Evolutionary conservation across 169 alveolate genomes (phyloP).

Genomic region (Besnoitia besnoiti): DNA sequence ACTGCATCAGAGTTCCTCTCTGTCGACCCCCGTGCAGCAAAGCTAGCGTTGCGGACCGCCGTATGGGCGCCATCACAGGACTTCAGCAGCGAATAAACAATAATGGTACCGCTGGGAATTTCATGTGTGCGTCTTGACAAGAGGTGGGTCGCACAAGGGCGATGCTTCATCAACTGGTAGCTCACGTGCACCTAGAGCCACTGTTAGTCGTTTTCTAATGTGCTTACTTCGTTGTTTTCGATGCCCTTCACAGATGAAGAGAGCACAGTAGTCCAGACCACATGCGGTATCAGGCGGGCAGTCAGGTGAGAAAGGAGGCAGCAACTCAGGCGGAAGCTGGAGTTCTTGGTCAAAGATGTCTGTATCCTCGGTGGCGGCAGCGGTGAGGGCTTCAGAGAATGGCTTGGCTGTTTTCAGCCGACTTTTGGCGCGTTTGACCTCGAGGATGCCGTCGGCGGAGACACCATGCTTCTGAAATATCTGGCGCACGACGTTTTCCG

Average conservation of each 20-base stretch:
- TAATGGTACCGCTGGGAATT: no score
- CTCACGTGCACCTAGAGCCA: no score
- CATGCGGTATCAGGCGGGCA: slow-evolving; percentile 33
- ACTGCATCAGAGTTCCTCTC: no score
- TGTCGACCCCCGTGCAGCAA: no score
- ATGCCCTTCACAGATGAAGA: neutral
- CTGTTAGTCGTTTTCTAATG: neutral
- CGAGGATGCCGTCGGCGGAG: slow-evolving; percentile 20
- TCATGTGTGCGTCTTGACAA: no score
- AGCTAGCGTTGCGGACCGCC: no score
- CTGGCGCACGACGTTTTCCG: neutral
- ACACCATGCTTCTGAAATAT: slow-evolving; percentile 25
- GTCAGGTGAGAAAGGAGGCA: neutral
- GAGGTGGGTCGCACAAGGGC: no score
- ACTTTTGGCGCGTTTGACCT: neutral
- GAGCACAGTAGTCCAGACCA: slow-evolving; percentile 16
- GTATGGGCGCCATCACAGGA: no score
- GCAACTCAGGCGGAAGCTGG: slow-evolving; percentile 14
- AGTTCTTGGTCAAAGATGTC: slow-evolving; percentile 3
- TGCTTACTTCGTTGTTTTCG: neutral
- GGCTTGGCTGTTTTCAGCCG: neutral
- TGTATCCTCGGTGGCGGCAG: neutral
- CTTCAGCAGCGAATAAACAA: no score
- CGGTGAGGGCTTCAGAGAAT: neutral
- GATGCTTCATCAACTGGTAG: no score